These are phyloP conservation scores for Aureobasidium mangrovei DNA, from an alignment of 2,329 filamentous ascomycete species.

Conservation along the genomic window DNA sequence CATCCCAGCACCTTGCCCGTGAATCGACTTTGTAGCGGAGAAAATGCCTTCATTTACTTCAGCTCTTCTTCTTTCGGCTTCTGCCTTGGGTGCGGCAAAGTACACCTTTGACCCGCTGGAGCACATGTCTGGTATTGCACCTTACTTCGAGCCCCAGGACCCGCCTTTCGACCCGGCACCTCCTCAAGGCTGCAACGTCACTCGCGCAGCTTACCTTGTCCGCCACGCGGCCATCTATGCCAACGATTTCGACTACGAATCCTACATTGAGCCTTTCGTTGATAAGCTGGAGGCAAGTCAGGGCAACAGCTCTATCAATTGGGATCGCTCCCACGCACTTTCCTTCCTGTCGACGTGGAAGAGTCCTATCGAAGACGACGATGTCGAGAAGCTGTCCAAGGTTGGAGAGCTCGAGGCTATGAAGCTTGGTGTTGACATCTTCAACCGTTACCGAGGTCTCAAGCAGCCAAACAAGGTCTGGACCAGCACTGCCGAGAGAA, in stretches of 20 bases:
- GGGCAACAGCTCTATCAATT: slow-evolving; percentile 48
- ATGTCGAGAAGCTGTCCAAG: slow-evolving; percentile 51
- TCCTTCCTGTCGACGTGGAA: slow-evolving; percentile 50
- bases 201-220: slow-evolving; percentile 40
- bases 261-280: slow-evolving; percentile 43
- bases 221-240: slow-evolving; percentile 45
- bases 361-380: slow-evolving; percentile 47
- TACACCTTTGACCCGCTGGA: slow-evolving; percentile 41
- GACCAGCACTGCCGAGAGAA: slow-evolving; percentile 56
- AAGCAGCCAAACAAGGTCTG: slow-evolving; percentile 48
- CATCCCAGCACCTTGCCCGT: background rate
- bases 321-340: slow-evolving; percentile 47
- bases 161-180: slow-evolving; percentile 39
- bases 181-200: slow-evolving; percentile 44
- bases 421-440: slow-evolving; percentile 49
- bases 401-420: slow-evolving; percentile 54
- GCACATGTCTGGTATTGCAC: slow-evolving; percentile 43
- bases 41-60: slow-evolving; percentile 7
- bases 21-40: background rate
- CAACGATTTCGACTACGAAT: slow-evolving; percentile 45
- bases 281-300: slow-evolving; percentile 42
- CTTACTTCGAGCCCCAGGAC: slow-evolving; percentile 42
- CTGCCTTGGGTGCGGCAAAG: slow-evolving; percentile 9
- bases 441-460: slow-evolving; percentile 50
- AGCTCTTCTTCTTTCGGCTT: slow-evolving; percentile 9